These are phyloP conservation scores for Hyaloscypha finlandica DNA, from an alignment of 495 filamentous ascomycete genomes.

Conservation along the genomic window DNA sequence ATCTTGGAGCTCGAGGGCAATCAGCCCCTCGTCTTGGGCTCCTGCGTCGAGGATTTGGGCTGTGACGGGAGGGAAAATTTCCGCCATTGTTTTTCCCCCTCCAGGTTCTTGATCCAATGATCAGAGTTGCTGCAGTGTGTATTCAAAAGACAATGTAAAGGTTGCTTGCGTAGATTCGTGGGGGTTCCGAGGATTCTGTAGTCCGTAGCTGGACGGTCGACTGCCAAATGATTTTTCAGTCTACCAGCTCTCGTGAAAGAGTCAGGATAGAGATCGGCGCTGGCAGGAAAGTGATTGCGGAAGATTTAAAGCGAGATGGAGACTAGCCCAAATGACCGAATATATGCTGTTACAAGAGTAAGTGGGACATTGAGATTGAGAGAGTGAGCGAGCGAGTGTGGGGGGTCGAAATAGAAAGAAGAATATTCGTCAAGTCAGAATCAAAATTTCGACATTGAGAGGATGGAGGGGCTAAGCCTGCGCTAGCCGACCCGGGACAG, in stretches of 20 bases:
- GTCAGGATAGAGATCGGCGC: too few species aligned
- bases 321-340: too few species aligned
- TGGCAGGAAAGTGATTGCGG: too few species aligned
- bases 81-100: slow-evolving; percentile 38
- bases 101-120: too few species aligned
- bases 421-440: not conserved
- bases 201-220: too few species aligned
- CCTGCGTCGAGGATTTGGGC: slow-evolving; percentile 45
- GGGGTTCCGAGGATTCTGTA: too few species aligned
- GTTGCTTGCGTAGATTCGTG: not conserved
- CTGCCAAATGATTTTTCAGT: too few species aligned
- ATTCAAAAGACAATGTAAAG: not conserved
- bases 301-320: too few species aligned
- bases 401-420: not conserved
- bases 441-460: slow-evolving; percentile 1
- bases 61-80: slow-evolving; percentile 52
- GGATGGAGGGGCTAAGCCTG: not conserved
- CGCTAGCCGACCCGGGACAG: not conserved
- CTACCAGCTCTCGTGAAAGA: too few species aligned
- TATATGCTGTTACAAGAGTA: too few species aligned
- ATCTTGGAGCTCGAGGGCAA: slow-evolving; percentile 89
- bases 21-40: slow-evolving; percentile 52
- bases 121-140: too few species aligned
- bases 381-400: not conserved
- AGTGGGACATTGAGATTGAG: too few species aligned